Evolutionary conservation across 768 basidiomycete species (phyloP).

Genomic region (Leucocoprinus sp.): DNA sequence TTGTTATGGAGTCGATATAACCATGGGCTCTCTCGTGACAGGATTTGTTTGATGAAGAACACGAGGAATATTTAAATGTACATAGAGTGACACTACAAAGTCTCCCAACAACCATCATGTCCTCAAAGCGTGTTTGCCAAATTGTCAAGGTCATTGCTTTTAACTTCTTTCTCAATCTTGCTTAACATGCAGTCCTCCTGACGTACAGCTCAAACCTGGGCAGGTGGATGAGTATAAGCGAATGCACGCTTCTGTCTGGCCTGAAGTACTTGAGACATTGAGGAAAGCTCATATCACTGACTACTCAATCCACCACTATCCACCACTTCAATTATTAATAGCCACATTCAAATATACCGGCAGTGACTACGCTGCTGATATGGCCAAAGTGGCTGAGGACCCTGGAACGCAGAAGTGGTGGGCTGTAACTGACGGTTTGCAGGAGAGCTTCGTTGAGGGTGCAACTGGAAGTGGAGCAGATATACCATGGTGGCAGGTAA

Average conservation of each 20-base stretch:
- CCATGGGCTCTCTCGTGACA: no score
- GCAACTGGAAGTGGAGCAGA: constrained; percentile 62
- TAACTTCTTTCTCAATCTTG: neutral
- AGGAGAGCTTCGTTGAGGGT: constrained; percentile 64
- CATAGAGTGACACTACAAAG: neutral
- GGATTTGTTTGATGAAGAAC: no score
- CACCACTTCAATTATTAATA: constrained; percentile 56
- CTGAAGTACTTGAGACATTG: constrained; percentile 56
- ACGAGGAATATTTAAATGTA: no score
- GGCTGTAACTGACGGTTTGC: constrained; percentile 70
- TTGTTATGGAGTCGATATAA: neutral
- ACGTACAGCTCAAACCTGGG: constrained; percentile 43
- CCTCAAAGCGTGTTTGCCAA: constrained; percentile 56
- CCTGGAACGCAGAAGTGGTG: constrained; percentile 72
- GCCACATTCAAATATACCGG: constrained; percentile 77
- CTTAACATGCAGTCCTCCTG: neutral
- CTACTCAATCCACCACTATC: constrained; percentile 70
- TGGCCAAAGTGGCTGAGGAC: constrained; percentile 55
- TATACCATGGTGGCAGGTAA: constrained; percentile 65
- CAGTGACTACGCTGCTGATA: constrained; percentile 54
- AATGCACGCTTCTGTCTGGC: constrained; percentile 63
- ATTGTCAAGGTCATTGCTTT: constrained; percentile 60
- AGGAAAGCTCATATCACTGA: constrained; percentile 57
- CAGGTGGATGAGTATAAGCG: constrained; percentile 42
- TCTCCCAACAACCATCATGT: neutral